phyloP scores from a whole-genome alignment of 129 eudicot genomes.

The Chrysanthemum makinoi region DNA sequence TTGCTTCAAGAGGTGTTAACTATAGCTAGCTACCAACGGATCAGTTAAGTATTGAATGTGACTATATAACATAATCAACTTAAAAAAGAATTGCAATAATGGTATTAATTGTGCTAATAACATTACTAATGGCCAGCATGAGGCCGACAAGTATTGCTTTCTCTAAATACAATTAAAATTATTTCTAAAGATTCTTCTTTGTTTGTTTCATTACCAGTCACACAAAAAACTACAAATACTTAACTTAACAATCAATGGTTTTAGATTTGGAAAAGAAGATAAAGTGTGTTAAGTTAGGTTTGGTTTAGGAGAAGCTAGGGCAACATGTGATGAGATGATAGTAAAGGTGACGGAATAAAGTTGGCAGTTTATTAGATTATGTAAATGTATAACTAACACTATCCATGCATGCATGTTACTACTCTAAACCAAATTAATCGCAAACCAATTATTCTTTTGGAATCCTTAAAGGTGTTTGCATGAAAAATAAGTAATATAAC shows the following conservation, averaged over 20 bases:
- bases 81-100: neutral
- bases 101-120: neutral
- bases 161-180: neutral
- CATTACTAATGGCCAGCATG: constrained; percentile 22
- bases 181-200: constrained; percentile 21
- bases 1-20: constrained; percentile 1
- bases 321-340: constrained; percentile 24
- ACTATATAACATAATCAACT: neutral
- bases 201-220: neutral
- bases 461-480: neutral
- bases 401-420: constrained; percentile 34
- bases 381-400: constrained; percentile 15
- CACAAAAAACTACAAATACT: no score
- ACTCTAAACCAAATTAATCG: constrained; percentile 8
- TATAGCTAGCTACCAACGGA: constrained; percentile 13
- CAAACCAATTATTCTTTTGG: neutral
- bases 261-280: no score
- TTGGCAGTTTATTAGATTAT: constrained; percentile 18
- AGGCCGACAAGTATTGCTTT: constrained; percentile 32
- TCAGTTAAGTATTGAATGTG: neutral
- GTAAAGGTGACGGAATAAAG: constrained; percentile 27
- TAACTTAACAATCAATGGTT: no score
- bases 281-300: neutral
- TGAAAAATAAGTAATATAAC: neutral
- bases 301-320: constrained; percentile 14